These are phyloP conservation scores for Penicillium sp. DNA, from an alignment of 2,329 filamentous ascomycete species.

Conservation along the genomic window DNA sequence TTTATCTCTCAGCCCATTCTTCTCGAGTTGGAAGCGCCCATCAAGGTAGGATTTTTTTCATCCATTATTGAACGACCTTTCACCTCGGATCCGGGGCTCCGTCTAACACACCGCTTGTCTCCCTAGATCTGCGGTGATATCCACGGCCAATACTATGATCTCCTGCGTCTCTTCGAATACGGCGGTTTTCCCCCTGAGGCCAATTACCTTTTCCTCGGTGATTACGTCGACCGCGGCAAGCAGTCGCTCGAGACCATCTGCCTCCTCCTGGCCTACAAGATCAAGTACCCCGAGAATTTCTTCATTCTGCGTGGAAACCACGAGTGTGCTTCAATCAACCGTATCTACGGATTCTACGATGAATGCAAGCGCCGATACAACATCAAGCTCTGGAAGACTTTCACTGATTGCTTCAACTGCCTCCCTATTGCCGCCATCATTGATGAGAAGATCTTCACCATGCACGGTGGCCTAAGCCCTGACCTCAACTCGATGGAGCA, in stretches of 20 bases:
- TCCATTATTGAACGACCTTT: not conserved
- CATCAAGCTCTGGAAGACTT: slow-evolving; percentile 99
- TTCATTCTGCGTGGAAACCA: slow-evolving; percentile 98
- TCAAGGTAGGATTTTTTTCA: slow-evolving; percentile 68
- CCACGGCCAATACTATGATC: slow-evolving; percentile 98
- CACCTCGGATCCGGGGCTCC: not conserved
- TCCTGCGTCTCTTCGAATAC: slow-evolving; percentile 95
- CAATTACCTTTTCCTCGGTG: slow-evolving; percentile 98
- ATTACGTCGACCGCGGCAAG: slow-evolving; percentile 98
- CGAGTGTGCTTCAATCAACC: slow-evolving; percentile 98
- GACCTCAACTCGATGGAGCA: slow-evolving; percentile 99
- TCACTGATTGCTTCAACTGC: slow-evolving; percentile 99
- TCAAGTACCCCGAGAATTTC: slow-evolving; percentile 99
- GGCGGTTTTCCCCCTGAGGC: slow-evolving; percentile 97
- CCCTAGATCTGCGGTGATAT: slow-evolving; percentile 97
- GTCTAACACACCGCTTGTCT: slow-evolving; percentile 16
- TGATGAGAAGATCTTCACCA: slow-evolving; percentile 99
- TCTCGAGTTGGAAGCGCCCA: slow-evolving; percentile 94
- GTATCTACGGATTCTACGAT: slow-evolving; percentile 99
- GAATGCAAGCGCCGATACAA: slow-evolving; percentile 99
- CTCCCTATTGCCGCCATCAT: slow-evolving; percentile 97
- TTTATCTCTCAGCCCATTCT: slow-evolving; percentile 99
- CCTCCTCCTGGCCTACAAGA: slow-evolving; percentile 95
- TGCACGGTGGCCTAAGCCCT: slow-evolving; percentile 96
- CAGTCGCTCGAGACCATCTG: slow-evolving; percentile 99